phyloP scores from a whole-genome alignment of 1,139 yeast species.

The Pichia sp. region DNA sequence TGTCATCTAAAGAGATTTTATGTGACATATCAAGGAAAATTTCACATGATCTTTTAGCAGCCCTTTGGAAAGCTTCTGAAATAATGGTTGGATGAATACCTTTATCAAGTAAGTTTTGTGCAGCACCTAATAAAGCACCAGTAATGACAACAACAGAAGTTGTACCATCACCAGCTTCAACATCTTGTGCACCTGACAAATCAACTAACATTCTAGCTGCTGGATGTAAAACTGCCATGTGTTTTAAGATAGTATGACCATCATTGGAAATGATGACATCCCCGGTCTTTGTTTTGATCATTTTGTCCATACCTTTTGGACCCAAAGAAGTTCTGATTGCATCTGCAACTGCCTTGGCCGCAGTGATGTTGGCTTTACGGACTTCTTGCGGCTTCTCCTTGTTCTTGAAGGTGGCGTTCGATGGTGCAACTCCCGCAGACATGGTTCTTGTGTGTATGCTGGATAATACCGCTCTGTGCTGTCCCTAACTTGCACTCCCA shows the following conservation, averaged over 20 bases:
- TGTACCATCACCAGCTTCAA: conserved; percentile 99
- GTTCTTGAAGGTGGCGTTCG: conserved; percentile 86
- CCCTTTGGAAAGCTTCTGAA: conserved; percentile 92
- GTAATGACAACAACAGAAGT: conserved; percentile 94
- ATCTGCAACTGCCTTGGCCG: conserved; percentile 97
- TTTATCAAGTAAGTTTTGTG: conserved; percentile 78
- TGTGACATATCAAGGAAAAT: conserved; percentile 80
- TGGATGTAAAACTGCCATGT: conserved; percentile 97
- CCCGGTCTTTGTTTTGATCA: conserved; percentile 91
- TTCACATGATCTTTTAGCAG: conserved; percentile 83
- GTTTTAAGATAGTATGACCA: conserved; percentile 94
- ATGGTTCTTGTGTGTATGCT: conserved; percentile 5
- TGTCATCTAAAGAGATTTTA: conserved; percentile 66
- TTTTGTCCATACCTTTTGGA: conserved; percentile 99
- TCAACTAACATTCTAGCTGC: conserved; percentile 98
- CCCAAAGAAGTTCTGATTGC: conserved; percentile 97
- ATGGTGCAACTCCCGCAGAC: conserved; percentile 39
- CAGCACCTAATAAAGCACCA: conserved; percentile 91
- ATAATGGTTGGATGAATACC: conserved; percentile 96
- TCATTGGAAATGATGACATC: conserved; percentile 94
- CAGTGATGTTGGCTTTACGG: conserved; percentile 84
- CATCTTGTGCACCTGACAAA: conserved; percentile 94
- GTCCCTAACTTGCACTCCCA: not conserved
- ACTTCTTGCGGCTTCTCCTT: conserved; percentile 98
- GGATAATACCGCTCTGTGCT: not conserved